Evolutionary conservation across 768 basidiomycete species (phyloP).

Genomic region (Suillus decipiens): DNA sequence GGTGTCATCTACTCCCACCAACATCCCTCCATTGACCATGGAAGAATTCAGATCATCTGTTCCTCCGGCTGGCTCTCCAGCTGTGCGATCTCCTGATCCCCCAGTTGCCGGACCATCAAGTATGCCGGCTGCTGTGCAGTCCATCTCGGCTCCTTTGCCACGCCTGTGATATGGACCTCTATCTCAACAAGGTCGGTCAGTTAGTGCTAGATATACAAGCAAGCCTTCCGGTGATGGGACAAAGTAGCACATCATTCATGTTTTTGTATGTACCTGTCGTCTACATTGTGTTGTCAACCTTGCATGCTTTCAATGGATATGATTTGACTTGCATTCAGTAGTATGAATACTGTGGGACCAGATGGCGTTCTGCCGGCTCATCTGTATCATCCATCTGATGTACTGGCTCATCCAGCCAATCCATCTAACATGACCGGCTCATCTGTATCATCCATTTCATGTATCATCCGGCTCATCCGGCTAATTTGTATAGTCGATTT

Average conservation of each 20-base stretch:
- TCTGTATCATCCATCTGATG: neutral
- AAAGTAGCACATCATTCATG: too few relatives aligned
- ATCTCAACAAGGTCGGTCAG: too few relatives aligned
- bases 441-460: too few relatives aligned
- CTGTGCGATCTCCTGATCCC: neutral
- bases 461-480: too few relatives aligned
- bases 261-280: too few relatives aligned
- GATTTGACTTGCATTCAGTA: neutral
- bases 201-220: too few relatives aligned
- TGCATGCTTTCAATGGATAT: neutral
- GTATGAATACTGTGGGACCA: neutral
- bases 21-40: too few relatives aligned
- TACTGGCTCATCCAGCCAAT: too few relatives aligned
- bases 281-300: constrained; percentile 1
- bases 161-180: neutral
- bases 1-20: too few relatives aligned
- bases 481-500: too few relatives aligned
- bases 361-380: neutral
- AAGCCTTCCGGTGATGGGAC: too few relatives aligned
- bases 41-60: neutral
- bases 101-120: neutral
- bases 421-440: too few relatives aligned
- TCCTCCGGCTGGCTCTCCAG: neutral
- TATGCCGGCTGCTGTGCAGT: neutral
- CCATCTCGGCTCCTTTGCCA: neutral